Evolutionary conservation across 805 yeast species (phyloP).

Genomic region (Tetrapisispora phaffii): DNA sequence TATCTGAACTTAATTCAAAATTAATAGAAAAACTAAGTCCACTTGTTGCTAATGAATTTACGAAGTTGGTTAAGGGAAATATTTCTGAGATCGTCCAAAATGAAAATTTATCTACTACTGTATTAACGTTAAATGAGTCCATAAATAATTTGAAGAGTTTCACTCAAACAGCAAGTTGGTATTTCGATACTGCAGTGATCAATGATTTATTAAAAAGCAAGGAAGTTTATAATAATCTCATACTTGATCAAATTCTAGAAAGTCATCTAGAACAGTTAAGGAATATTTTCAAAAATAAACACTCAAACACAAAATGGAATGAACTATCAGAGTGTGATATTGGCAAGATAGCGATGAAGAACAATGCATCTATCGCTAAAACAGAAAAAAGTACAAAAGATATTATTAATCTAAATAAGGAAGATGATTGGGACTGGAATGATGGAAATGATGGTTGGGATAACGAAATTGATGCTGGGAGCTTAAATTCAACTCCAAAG

Average conservation of each 20-base stretch:
- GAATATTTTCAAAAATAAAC: not conserved
- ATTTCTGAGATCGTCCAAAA: conserved; percentile 13
- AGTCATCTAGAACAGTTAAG: conserved; percentile 12
- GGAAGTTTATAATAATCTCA: conserved; percentile 16
- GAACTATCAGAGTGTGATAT: not conserved
- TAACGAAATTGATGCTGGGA: conserved; percentile 6
- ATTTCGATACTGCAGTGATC: conserved; percentile 12
- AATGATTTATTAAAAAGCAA: conserved; percentile 15
- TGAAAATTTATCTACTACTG: conserved; percentile 1
- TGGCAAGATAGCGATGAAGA: not conserved
- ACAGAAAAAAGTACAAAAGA: not conserved
- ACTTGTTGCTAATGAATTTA: conserved; percentile 16
- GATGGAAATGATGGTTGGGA: conserved; percentile 8
- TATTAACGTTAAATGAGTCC: conserved; percentile 7
- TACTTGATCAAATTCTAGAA: conserved; percentile 20
- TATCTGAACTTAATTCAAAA: not conserved
- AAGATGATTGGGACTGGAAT: conserved; percentile 22
- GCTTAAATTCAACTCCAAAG: conserved; percentile 13
- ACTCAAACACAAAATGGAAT: not conserved
- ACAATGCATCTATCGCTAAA: not conserved
- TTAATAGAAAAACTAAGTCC: conserved; percentile 10
- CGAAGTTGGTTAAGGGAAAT: conserved; percentile 17
- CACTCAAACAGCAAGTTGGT: conserved; percentile 7
- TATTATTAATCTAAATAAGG: not conserved
- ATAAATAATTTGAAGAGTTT: conserved; percentile 9